phyloP scores from a whole-genome alignment of 495 filamentous ascomycete species.

The Neurospora sp. region DNA sequence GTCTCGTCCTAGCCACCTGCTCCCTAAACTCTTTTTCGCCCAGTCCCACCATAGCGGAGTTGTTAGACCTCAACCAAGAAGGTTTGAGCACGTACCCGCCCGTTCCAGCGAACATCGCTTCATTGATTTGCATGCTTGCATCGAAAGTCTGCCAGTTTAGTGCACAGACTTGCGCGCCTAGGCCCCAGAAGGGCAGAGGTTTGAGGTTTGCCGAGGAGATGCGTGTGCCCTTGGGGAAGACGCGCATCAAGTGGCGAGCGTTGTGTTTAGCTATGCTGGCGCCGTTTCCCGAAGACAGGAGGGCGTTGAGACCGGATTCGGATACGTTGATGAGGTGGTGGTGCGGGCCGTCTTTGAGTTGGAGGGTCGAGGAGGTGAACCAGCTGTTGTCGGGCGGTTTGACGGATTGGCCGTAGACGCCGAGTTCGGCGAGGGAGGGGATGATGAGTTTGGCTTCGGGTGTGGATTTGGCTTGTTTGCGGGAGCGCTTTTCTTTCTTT shows the following conservation, averaged over 20 bases:
- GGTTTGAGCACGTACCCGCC: conserved; percentile 48
- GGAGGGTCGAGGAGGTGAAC: conserved; percentile 21
- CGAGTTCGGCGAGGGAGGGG: conserved; percentile 38
- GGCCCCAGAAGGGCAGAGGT: conserved; percentile 40
- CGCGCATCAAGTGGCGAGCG: conserved; percentile 42
- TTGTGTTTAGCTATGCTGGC: conserved; percentile 40
- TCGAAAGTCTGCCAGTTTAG: conserved; percentile 51
- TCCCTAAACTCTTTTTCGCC: background rate
- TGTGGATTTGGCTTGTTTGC: conserved; percentile 27
- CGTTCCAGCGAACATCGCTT: conserved; percentile 43
- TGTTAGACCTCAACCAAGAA: conserved; percentile 31
- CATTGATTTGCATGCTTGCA: conserved; percentile 44
- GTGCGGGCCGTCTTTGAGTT: conserved; percentile 31
- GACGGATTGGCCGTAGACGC: conserved; percentile 47
- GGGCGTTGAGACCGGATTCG: conserved; percentile 34
- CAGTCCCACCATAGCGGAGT: conserved; percentile 24
- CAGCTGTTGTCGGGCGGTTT: conserved; percentile 45
- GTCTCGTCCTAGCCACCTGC: conserved; percentile 14
- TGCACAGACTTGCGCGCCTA: conserved; percentile 46
- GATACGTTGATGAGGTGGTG: conserved; percentile 50
- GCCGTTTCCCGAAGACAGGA: conserved; percentile 21
- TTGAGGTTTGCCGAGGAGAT: conserved; percentile 47
- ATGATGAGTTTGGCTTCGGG: conserved; percentile 29
- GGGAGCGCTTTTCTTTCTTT: conserved; percentile 27
- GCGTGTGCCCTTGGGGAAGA: conserved; percentile 46